Conservation (phyloP, 257 asterid species). For the Hygrophila difformis region DNA sequence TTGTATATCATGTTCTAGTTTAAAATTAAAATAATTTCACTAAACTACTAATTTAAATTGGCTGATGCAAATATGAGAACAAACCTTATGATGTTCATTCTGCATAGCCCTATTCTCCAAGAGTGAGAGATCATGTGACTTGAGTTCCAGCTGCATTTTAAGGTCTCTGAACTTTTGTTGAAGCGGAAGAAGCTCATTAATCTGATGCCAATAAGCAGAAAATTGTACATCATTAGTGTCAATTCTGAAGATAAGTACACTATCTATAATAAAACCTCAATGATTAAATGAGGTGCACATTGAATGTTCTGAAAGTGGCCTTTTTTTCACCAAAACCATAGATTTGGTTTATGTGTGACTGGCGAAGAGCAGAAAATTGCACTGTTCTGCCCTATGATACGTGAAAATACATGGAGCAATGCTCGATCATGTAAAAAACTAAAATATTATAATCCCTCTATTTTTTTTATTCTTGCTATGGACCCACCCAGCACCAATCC, state of each 20-base stretch:
- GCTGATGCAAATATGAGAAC: constrained; percentile 9
- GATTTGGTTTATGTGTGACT: no score
- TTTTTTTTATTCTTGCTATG: no score
- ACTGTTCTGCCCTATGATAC: no score
- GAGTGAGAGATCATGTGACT: constrained; percentile 83
- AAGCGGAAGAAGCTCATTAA: constrained; percentile 75
- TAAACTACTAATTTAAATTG: constrained; percentile 3
- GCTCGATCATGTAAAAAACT: no score
- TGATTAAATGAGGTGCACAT: constrained; percentile 3
- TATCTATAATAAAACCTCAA: not conserved
- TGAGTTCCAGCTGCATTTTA: constrained; percentile 76
- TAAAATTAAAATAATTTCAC: constrained; percentile 2
- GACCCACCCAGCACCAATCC: no score
- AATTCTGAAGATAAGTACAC: not conserved
- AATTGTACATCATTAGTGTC: constrained; percentile 5
- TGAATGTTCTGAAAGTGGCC: not conserved
- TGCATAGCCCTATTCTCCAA: constrained; percentile 81
- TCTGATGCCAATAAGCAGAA: constrained; percentile 40
- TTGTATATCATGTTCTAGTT: not conserved
- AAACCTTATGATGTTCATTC: constrained; percentile 97
- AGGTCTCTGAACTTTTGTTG: constrained; percentile 77
- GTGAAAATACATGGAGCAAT: no score
- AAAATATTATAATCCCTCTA: no score
- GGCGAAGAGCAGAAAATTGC: no score
- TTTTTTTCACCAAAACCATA: no score